Evolutionary conservation across 495 filamentous ascomycete genomes (phyloP), one percentile per base, ranked within the genome.

Genomic region (Hypoxylon fragiforme): DNA sequence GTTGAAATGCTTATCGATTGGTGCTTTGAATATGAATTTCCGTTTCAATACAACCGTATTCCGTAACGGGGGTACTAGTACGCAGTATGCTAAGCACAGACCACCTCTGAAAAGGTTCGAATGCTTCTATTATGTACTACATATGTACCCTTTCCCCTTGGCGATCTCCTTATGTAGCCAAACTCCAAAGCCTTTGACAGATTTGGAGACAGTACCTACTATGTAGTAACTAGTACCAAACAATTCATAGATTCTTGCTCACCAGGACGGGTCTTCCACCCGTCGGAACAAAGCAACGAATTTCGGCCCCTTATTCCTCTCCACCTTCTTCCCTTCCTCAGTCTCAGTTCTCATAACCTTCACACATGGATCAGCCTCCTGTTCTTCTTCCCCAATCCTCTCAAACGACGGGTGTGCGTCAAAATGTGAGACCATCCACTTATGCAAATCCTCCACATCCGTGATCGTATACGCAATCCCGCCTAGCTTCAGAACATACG

Each of bases 251-350:
- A n/a, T n/a, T 38, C 7, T 13, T 20, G n/a, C 7, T 54, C 35
- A 71, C 89, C 88, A 95, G 35, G 80, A 79, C 2, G 90, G 91
- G 76, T 96, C 88, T 63, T 84, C 85, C 66, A 86, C 73, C 56
- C 94, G 81, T 65, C 86, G 78, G 70, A 90, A 98, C 19, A 91
- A 82, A 37, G 89, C 90, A 31, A 97, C 86, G 68, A 86, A 91
- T 73, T 97, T 97, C 53, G 77, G 78, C 0, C 95, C 94, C 35
- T 86, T 82, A 73, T 97, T 94, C 68, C 94, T 83, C 54, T 85
- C 83, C 5, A 98, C 94, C 75, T 98, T 98, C 78, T 96, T 96
- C 40, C 92, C 90, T 77, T 98, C 94, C 71, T 98, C 94, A 1
- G 94, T 98, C 71, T 89, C 90, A 28, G 72, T 82, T 69, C 70